Evolutionary conservation across 2,329 filamentous ascomycete genomes (phyloP).

Genomic region (Colletotrichum sp.): DNA sequence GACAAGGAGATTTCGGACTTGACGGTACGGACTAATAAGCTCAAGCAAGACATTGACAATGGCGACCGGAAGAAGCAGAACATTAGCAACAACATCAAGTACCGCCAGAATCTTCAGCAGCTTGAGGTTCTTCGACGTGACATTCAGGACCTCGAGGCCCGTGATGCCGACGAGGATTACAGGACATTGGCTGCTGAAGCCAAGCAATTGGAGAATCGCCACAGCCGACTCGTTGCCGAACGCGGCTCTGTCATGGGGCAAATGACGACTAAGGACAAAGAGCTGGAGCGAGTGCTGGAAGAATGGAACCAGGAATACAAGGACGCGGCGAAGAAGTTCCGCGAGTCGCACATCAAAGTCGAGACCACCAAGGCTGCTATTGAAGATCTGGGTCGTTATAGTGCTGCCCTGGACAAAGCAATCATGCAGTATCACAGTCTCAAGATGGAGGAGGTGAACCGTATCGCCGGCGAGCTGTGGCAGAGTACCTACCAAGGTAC

Average conservation of each 20-base stretch:
- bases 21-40: slow-evolving; percentile 74
- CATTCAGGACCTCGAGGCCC: slow-evolving; percentile 75
- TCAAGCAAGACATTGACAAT: slow-evolving; percentile 78
- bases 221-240: slow-evolving; percentile 74
- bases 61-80: slow-evolving; percentile 84
- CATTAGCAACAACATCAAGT: slow-evolving; percentile 87
- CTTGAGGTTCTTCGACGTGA: slow-evolving; percentile 72
- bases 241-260: slow-evolving; percentile 76
- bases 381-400: slow-evolving; percentile 85
- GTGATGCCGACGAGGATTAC: slow-evolving; percentile 85
- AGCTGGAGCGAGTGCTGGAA: slow-evolving; percentile 72
- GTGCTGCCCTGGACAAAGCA: slow-evolving; percentile 86
- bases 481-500: slow-evolving; percentile 95
- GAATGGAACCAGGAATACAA: slow-evolving; percentile 91
- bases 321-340: slow-evolving; percentile 79
- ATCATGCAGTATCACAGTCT: slow-evolving; percentile 96
- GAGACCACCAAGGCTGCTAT: slow-evolving; percentile 92
- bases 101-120: slow-evolving; percentile 75
- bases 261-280: slow-evolving; percentile 84
- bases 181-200: slow-evolving; percentile 76
- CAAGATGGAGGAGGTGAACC: slow-evolving; percentile 99
- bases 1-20: slow-evolving; percentile 73
- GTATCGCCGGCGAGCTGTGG: slow-evolving; percentile 96
- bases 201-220: slow-evolving; percentile 67
- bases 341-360: slow-evolving; percentile 86